phyloP scores from a whole-genome alignment of 176 grass and related monocot species.

The Zea mays region DNA sequence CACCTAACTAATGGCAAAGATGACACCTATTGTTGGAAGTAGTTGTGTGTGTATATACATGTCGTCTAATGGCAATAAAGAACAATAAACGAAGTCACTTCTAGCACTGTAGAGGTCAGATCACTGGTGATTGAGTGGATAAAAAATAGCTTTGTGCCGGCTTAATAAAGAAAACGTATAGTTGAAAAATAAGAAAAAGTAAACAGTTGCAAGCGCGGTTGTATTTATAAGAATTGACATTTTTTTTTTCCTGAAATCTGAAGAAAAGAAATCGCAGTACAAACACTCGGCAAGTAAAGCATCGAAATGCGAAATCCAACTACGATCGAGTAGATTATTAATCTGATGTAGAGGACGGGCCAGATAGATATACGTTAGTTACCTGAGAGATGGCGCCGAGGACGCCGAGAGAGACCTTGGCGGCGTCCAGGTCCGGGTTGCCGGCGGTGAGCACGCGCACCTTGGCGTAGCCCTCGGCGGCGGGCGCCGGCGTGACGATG shows the following conservation, averaged over 20 bases:
- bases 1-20: background rate
- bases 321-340: too few relatives aligned
- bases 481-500: slow-evolving; percentile 60
- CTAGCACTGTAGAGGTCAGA: background rate
- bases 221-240: background rate
- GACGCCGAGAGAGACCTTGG: slow-evolving; percentile 83
- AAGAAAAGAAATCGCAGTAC: background rate
- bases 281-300: background rate
- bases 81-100: background rate
- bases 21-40: too few relatives aligned
- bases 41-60: too few relatives aligned
- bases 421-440: slow-evolving; percentile 63
- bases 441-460: slow-evolving; percentile 40
- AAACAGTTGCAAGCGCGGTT: background rate
- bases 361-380: background rate
- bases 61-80: background rate
- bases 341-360: background rate
- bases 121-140: background rate
- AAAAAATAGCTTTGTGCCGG: background rate
- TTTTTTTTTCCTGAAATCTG: background rate
- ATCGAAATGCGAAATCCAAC: background rate
- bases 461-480: slow-evolving; percentile 48
- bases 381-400: slow-evolving; percentile 84
- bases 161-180: background rate
- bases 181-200: too few relatives aligned